Base-by-base conservation (phyloP, 2,329 filamentous ascomycete genomes). In the Amphichorda felina region DNA sequence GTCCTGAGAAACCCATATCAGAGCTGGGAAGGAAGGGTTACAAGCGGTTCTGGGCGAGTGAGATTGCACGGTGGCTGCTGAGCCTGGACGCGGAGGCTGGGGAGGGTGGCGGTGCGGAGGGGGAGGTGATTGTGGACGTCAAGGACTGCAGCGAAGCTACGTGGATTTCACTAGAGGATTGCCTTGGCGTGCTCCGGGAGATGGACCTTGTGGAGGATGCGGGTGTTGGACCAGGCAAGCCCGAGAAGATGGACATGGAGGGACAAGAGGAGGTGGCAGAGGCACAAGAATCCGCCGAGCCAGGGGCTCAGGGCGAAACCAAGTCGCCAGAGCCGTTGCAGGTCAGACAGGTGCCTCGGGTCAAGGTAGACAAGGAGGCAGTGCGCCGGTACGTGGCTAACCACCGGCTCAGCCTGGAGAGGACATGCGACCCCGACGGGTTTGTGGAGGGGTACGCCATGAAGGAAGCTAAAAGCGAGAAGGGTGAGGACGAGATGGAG, bases 1-100 rank as follows among this genome's bases (percentile, higher is more conserved):
- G 91, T 0, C 91, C 91, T 0, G 91, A 98, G 62, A 91, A 93
- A 55, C 91, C 89, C 8, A 79, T 96, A 30, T 91, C 83, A 15
- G 82, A 89, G 41, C 70, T 94, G 33, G 89, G 89, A 2, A 74
- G 75, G 45, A 82, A 76, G 49, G 86, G 86, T 4, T 96, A 96
- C 59, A 70, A 72, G 46, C 70, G 82, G 5, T 95, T 83, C 58
- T 96, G 89, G 89, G 78, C 80, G 2, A 79, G 81, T 30, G 84
- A 91, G 45, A 78, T 95, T 41, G 79, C 80, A 5, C 69, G 85
- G n/a, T 83, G 72, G 69, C 45, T 80, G 7, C 53, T 79, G 8
- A 48, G 49, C 17, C 43, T 69, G 2, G 57, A 63, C 3, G 14
- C 43, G 72, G n/a, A 54, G 51, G 45, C 9, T 19, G 43, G 55